Percentiles rank a stretch among this genome's conserved stretches.
Conservation (phyloP, 2,329 filamentous ascomycete genomes). For the Trichoderma atroviride region DNA sequence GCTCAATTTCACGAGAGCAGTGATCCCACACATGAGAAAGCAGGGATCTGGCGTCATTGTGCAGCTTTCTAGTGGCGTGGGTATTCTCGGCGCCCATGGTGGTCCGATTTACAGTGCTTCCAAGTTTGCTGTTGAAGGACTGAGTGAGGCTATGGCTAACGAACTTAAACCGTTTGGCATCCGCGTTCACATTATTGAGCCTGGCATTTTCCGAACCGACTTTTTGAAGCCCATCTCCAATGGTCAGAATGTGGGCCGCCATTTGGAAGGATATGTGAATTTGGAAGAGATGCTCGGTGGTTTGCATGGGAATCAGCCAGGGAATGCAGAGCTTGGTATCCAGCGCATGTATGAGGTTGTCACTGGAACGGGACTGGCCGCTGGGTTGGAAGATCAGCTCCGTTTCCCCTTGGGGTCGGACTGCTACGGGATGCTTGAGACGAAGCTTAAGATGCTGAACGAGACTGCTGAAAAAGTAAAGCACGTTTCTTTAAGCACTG, state of each 20-base stretch:
- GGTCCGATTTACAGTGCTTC: slow-evolving; percentile 42
- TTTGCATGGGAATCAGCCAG: slow-evolving; percentile 3
- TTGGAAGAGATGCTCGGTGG: slow-evolving; percentile 2
- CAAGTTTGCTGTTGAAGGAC: slow-evolving; percentile 45
- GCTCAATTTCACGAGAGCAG: slow-evolving; percentile 50
- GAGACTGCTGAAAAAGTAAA: slow-evolving; percentile 4
- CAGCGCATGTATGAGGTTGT: slow-evolving; percentile 10
- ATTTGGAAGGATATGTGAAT: slow-evolving; percentile 8
- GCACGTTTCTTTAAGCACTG: not conserved
- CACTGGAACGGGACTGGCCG: slow-evolving; percentile 6
- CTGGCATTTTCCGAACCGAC: slow-evolving; percentile 33
- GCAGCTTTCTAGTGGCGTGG: slow-evolving; percentile 45
- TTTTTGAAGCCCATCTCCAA: not conserved
- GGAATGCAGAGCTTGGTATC: slow-evolving; percentile 5
- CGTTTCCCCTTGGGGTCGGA: slow-evolving; percentile 2
- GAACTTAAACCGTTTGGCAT: slow-evolving; percentile 44
- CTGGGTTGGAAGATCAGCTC: slow-evolving; percentile 9
- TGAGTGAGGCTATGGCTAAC: slow-evolving; percentile 41
- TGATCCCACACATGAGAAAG: slow-evolving; percentile 40
- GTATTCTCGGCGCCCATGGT: slow-evolving; percentile 39
- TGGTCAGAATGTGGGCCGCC: slow-evolving; percentile 1
- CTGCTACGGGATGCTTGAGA: slow-evolving; percentile 1
- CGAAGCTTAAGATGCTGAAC: not conserved
- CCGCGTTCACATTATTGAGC: slow-evolving; percentile 44
- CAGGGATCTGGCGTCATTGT: slow-evolving; percentile 41